Evolutionary conservation across 805 yeast species (phyloP), one percentile per base, ranked within the genome.

Genomic region (Starmera caribaea): DNA sequence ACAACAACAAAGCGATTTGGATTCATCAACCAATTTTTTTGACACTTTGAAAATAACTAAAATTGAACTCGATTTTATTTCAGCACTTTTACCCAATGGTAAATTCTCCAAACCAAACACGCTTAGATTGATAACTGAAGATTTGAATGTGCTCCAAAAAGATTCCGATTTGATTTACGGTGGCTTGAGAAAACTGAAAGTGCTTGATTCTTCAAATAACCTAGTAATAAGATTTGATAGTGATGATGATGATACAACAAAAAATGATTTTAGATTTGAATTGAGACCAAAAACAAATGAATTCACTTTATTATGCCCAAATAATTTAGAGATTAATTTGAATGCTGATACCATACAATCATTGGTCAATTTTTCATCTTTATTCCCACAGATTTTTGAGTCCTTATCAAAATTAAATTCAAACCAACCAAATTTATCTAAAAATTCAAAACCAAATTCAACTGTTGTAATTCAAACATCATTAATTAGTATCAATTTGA

Each of bases 221-320:
- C n/a, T 43, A 6, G 38, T 57, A 24, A 49, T 50, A 5, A 38
- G 43, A 27, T 61, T 72, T 41, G 54, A 50, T 21, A 50, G 54
- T n/a, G 45, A 50, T 21, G 34, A 53, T 8, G 28, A 33, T 17
- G 12, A 21, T 21, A 14, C 14, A 13, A 42, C 48, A 1, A 67
- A 66, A 32, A 69, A 72, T 7, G 85, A 79, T 46, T 36, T 79
- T 3, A 51, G 79, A 29, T 73, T 78, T 51, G 83, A 79, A 49
- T 41, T 67, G 16, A 64, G 67, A 36, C 43, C 52, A 8, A 52
- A 47, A 10, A 41, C 53, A 0, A 48, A 52, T 12, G 68, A 68
- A 32, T 53, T 63, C 15, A 70, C 76, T 0, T 26, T 68, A 0
- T 50, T 75, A 2, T 53, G 71, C 16, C 64, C 77, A 0, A 75